Evolutionary conservation across 176 grass and related monocot species (phyloP).

Genomic region (Melocanna baccifera): DNA sequence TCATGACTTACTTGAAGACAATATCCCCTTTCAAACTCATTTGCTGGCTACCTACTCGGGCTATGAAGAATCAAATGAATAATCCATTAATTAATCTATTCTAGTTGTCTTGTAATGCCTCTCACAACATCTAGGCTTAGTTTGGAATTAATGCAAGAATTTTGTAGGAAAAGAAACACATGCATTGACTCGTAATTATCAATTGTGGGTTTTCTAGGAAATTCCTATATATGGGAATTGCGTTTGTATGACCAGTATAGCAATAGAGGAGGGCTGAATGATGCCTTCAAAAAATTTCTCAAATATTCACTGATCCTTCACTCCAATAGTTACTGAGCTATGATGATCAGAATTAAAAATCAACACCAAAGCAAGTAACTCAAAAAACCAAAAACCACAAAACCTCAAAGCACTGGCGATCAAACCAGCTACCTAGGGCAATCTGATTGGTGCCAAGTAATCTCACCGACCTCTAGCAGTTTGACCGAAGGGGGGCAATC

Average conservation of each 20-base stretch:
- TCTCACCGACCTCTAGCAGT: too few species aligned
- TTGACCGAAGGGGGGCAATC: too few species aligned
- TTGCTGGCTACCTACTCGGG: neutral
- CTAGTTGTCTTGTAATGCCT: neutral
- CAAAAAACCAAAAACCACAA: too few species aligned
- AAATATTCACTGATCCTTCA: too few species aligned
- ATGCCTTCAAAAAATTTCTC: too few species aligned
- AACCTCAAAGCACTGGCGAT: too few species aligned
- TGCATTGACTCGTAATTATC: neutral
- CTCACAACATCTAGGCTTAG: neutral
- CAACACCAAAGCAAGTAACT: too few species aligned
- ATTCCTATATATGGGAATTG: neutral
- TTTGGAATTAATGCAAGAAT: neutral
- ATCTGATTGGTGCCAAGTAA: too few species aligned
- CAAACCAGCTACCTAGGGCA: too few species aligned
- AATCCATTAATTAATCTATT: neutral
- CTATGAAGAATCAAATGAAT: neutral
- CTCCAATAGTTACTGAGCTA: too few species aligned
- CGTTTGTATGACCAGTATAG: neutral
- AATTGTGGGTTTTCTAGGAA: neutral
- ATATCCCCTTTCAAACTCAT: neutral
- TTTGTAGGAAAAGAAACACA: neutral
- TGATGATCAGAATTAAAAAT: too few species aligned
- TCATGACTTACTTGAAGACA: slow-evolving; percentile 16
- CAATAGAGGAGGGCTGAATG: too few species aligned